Evolutionary conservation across 2,329 filamentous ascomycete species (phyloP), one percentile per base, ranked within the genome.

Genomic region (Periconia sp.): DNA sequence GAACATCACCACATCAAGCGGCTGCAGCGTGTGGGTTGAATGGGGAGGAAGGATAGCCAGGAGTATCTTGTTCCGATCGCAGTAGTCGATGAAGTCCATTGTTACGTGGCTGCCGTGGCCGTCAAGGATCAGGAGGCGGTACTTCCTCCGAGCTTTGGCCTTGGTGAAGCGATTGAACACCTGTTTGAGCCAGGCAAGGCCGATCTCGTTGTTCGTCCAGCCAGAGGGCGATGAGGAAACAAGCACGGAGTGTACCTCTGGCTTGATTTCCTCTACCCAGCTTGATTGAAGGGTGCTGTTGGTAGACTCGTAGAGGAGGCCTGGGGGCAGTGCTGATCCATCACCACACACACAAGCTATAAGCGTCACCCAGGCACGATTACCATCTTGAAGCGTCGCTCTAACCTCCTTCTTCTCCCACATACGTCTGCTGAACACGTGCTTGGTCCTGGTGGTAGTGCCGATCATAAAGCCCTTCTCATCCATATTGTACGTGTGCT

Each of bases 51-150:
- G 48, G 7, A 58, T 20, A n/a, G 45, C 42, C 1, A 56, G 35
- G 8, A 55, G 49, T 11, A 56, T 58, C 41, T 40, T 42, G 44
- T 56, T 52, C 10, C 62, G 47, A 37, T 53, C 60, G 52, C 57
- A 76, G 52, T 64, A 74, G 27, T 66, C 8, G n/a, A n/a, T n/a
- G n/a, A n/a, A n/a, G n/a, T n/a, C n/a, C n/a, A n/a, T n/a, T n/a
- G n/a, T n/a, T n/a, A n/a, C n/a, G n/a, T n/a, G n/a, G n/a, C n/a
- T n/a, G n/a, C n/a, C n/a, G n/a, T n/a, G n/a, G n/a, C n/a, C n/a
- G n/a, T n/a, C n/a, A n/a, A n/a, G n/a, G n/a, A n/a, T n/a, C n/a
- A n/a, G n/a, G n/a, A n/a, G n/a, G n/a, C n/a, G n/a, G n/a, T n/a
- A n/a, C n/a, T n/a, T n/a, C n/a, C n/a, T n/a, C n/a, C n/a, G 8